Conservation (phyloP, 108 stramenopile species). For the Tribonema minus region DNA sequence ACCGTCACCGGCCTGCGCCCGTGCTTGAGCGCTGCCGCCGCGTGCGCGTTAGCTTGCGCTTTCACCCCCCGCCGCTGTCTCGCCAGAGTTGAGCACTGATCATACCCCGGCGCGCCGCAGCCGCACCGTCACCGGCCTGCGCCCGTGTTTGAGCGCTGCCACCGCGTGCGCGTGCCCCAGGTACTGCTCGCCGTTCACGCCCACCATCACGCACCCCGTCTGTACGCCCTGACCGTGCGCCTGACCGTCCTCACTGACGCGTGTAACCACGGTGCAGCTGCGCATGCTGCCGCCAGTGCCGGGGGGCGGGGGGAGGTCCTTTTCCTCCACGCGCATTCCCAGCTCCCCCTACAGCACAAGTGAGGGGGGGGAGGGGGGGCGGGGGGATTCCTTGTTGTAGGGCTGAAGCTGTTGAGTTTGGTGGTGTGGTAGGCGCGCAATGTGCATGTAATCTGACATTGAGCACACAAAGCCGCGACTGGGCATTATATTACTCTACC, state of each 20-base stretch:
- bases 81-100: no score
- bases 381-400: no score
- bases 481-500: no score
- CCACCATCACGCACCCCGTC: constrained; percentile 39
- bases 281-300: neutral
- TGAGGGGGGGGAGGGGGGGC: no score
- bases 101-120: constrained; percentile 3
- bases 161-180: constrained; percentile 54
- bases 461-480: no score
- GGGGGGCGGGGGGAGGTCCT: neutral
- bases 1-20: constrained; percentile 36
- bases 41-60: constrained; percentile 48
- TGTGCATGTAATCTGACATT: no score
- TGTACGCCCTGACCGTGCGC: constrained; percentile 6
- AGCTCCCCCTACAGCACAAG: no score
- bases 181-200: constrained; percentile 51
- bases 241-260: neutral
- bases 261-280: neutral
- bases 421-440: no score
- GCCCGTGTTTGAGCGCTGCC: constrained; percentile 50
- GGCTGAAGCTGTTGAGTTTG: no score
- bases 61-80: no score
- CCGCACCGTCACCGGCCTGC: constrained; percentile 38
- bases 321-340: constrained; percentile 50
- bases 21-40: no score